Evolutionary conservation across 2,329 filamentous ascomycete species (phyloP).

Genomic region (Clonostachys rhizophaga): DNA sequence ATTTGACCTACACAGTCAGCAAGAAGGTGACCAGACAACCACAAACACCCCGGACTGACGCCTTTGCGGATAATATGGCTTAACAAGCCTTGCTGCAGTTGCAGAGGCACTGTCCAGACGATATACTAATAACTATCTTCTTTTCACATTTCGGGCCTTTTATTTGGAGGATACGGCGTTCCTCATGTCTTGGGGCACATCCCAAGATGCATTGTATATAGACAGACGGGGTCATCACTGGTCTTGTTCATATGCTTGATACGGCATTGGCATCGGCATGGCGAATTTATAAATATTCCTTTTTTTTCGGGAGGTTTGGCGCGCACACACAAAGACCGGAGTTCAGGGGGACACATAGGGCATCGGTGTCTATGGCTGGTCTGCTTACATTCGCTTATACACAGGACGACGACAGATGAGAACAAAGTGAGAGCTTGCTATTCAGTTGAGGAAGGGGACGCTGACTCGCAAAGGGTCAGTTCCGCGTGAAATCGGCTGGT

Average conservation of each 20-base stretch:
- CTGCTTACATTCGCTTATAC: slow-evolving; percentile 35
- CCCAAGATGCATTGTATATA: slow-evolving; percentile 23
- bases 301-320: slow-evolving; percentile 28
- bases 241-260: slow-evolving; percentile 44
- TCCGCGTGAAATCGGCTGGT: background rate
- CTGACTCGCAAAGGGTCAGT: slow-evolving; percentile 1
- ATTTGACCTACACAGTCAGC: slow-evolving; percentile 68
- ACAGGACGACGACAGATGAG: slow-evolving; percentile 1
- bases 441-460: too few species aligned
- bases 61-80: slow-evolving; percentile 34
- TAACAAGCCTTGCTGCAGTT: slow-evolving; percentile 16
- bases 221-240: slow-evolving; percentile 31
- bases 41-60: slow-evolving; percentile 37
- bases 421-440: slow-evolving; percentile 3
- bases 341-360: slow-evolving; percentile 26
- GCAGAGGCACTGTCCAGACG: background rate
- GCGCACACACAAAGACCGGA: slow-evolving; percentile 24
- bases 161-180: background rate
- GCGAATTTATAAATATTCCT: slow-evolving; percentile 5
- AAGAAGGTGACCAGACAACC: slow-evolving; percentile 58
- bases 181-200: slow-evolving; percentile 1
- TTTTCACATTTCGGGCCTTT: too few species aligned
- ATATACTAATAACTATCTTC: background rate
- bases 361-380: slow-evolving; percentile 8
- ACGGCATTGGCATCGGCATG: slow-evolving; percentile 41